Evolutionary conservation across 805 yeast species (phyloP), one percentile per base, ranked within the genome.

Genomic region (Myxozyma monticola): DNA sequence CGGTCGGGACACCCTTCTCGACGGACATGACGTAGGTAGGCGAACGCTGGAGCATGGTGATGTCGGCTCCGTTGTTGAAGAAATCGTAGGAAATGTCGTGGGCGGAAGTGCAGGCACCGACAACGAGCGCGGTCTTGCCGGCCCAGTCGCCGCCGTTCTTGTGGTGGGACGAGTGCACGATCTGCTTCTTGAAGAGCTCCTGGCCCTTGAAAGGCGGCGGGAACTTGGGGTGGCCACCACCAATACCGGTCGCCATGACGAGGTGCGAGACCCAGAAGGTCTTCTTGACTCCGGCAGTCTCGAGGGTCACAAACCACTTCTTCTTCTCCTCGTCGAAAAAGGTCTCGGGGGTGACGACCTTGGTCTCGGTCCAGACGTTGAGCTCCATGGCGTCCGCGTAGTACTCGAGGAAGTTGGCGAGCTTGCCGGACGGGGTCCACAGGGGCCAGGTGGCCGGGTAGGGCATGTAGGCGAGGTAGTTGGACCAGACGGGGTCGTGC

Each of bases 71-170:
- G 54, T 74, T 74, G 51, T 74, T 74, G 56, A 68, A 68, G 48
- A 73, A 71, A 60, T 74, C 78, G 47, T 71, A 73, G 31, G 73
- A 68, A 40, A 74, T 72, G 62, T 74, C 78, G 56, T 74, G 78
- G 9, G 72, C 75, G 37, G 76, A 72, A 51, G 72, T 72, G 59
- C 77, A 70, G 17, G 76, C 69, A 39, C 78, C 78, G 46, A 74
- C 66, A 29, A 74, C 77, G 30, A 74, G 44, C 0, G 75, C 77
- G 28, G 65, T 71, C 54, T 74, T 68, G 38, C 76, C 76, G n/a
- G 49, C 57, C 62, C 68, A 73, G 41, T 64, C 65, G 14, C 67
- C 67, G 34, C 77, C 78, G n/a, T 73, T 66, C 17, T 68, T 62
- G 59, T 71, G 73, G 36, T 67, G 62, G 1, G 77, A 69, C 10